These are phyloP conservation scores for Stagonosporopsis vannaccii DNA, from an alignment of 2,329 filamentous ascomycete genomes.

Conservation along the genomic window DNA sequence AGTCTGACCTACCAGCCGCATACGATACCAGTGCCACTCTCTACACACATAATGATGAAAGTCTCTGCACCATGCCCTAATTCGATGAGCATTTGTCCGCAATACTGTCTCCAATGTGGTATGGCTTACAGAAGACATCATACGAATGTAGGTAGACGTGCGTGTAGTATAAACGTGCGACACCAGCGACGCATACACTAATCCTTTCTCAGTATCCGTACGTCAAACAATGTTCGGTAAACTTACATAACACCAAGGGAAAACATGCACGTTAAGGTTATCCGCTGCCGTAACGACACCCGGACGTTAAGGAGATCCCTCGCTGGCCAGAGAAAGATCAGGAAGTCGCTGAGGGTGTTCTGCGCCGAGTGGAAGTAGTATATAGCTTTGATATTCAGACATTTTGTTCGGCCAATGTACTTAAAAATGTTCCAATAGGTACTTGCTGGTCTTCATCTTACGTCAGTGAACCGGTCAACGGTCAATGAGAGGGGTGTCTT, in stretches of 20 bases:
- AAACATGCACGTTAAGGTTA: slow-evolving; percentile 42
- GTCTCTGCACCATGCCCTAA: slow-evolving; percentile 36
- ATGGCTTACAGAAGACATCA: slow-evolving; percentile 36
- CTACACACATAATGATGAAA: slow-evolving; percentile 38
- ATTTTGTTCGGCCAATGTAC: slow-evolving; percentile 27
- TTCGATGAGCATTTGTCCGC: neutral
- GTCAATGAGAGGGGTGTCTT: slow-evolving; percentile 4
- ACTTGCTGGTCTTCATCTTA: slow-evolving; percentile 21
- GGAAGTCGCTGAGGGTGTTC: slow-evolving; percentile 42
- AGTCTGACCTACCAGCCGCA: too few relatives aligned
- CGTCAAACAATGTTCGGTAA: neutral
- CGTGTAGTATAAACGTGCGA: slow-evolving; percentile 40
- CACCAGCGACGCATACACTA: slow-evolving; percentile 42
- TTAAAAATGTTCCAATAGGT: slow-evolving; percentile 40
- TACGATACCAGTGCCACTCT: slow-evolving; percentile 39
- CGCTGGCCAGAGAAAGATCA: slow-evolving; percentile 44
- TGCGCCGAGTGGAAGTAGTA: slow-evolving; percentile 34
- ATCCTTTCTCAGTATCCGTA: slow-evolving; percentile 28
- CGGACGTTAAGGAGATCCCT: slow-evolving; percentile 36
- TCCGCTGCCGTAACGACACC: slow-evolving; percentile 36
- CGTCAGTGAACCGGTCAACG: neutral
- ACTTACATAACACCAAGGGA: slow-evolving; percentile 39
- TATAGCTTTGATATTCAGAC: slow-evolving; percentile 34
- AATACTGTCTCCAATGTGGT: too few relatives aligned
- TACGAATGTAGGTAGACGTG: slow-evolving; percentile 34